These are phyloP conservation scores for Candida coleopterorum DNA, from an alignment of 805 yeast genomes.

Conservation along the genomic window DNA sequence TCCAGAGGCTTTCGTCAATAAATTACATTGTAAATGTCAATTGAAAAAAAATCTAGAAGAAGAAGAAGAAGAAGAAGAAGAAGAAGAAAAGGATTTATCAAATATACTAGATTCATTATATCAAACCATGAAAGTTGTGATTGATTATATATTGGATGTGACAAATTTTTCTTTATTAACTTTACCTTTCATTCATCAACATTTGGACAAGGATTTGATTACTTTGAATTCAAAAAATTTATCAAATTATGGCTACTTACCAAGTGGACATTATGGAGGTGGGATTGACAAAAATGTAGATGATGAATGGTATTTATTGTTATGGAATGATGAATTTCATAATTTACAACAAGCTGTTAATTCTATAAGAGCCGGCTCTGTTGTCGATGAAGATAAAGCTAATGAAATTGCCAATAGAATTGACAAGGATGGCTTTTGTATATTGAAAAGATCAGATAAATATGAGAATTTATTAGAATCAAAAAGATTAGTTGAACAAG, in stretches of 20 bases:
- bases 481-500: slow-evolving; percentile 36
- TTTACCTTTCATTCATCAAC: slow-evolving; percentile 34
- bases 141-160: slow-evolving; percentile 44
- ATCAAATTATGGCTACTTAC: slow-evolving; percentile 30
- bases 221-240: slow-evolving; percentile 19
- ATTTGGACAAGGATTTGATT: slow-evolving; percentile 20
- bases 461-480: slow-evolving; percentile 23
- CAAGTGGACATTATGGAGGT: slow-evolving; percentile 26
- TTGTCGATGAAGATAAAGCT: slow-evolving; percentile 22
- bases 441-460: slow-evolving; percentile 32
- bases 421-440: slow-evolving; percentile 47
- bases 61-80: slow-evolving; percentile 3
- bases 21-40: slow-evolving; percentile 48
- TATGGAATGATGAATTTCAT: slow-evolving; percentile 82
- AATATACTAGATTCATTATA: slow-evolving; percentile 16
- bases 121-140: slow-evolving; percentile 26
- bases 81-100: slow-evolving; percentile 10
- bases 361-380: slow-evolving; percentile 37
- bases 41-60: slow-evolving; percentile 5
- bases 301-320: slow-evolving; percentile 41
- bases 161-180: slow-evolving; percentile 34
- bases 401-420: slow-evolving; percentile 38
- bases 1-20: slow-evolving; percentile 52
- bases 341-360: slow-evolving; percentile 50
- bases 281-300: slow-evolving; percentile 28